These are phyloP conservation scores for Backusella luteola DNA, from an alignment of 192 early-diverging fungal genomes.

Conservation along the genomic window DNA sequence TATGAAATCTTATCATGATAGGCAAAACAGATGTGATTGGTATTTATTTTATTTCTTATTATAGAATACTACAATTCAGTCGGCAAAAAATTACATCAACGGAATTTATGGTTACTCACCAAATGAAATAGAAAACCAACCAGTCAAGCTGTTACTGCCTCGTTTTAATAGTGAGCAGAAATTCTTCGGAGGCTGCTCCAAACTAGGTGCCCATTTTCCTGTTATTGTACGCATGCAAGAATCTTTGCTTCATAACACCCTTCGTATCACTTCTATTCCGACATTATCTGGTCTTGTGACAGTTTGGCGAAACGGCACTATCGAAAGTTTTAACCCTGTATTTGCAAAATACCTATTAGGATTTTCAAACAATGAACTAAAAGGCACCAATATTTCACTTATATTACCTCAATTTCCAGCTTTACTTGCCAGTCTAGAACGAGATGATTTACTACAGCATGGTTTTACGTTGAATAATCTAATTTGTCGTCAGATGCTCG, in stretches of 20 bases:
- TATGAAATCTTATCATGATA: slow-evolving; percentile 1
- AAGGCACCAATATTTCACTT: slow-evolving; percentile 42
- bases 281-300: slow-evolving; percentile 66
- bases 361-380: slow-evolving; percentile 44
- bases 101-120: slow-evolving; percentile 50
- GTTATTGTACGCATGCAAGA: slow-evolving; percentile 44
- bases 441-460: slow-evolving; percentile 32
- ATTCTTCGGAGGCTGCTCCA: slow-evolving; percentile 54
- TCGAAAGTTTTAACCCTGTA: slow-evolving; percentile 52
- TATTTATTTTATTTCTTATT: slow-evolving; percentile 3
- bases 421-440: slow-evolving; percentile 39
- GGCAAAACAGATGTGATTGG: not conserved
- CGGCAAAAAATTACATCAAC: slow-evolving; percentile 42
- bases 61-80: slow-evolving; percentile 44
- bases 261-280: slow-evolving; percentile 62
- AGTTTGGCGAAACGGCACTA: slow-evolving; percentile 34
- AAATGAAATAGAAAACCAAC: slow-evolving; percentile 39
- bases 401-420: slow-evolving; percentile 59
- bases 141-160: not conserved
- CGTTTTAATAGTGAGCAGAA: slow-evolving; percentile 19
- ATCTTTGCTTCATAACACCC: slow-evolving; percentile 26
- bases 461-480: slow-evolving; percentile 21
- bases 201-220: slow-evolving; percentile 53
- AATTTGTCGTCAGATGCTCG: slow-evolving; percentile 25
- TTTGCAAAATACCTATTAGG: slow-evolving; percentile 70